These are phyloP conservation scores for Coemansia guatemalensis DNA, from an alignment of 192 early-diverging fungal genomes.

Conservation along the genomic window DNA sequence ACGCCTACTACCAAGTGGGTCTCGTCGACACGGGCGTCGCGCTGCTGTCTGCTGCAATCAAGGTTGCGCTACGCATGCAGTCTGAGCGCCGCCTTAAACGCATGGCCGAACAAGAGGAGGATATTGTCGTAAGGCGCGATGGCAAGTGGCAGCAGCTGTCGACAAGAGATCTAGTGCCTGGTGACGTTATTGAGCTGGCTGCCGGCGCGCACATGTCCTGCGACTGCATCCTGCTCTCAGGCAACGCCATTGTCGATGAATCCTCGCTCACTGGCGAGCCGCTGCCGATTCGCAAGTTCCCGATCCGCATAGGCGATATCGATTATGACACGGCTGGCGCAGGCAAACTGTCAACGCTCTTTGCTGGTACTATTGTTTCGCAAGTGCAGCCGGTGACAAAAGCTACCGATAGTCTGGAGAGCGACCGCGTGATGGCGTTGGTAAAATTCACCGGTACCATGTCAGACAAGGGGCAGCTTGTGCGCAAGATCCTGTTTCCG, in stretches of 20 bases:
- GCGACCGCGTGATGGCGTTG: slow-evolving; percentile 35
- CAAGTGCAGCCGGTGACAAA: slow-evolving; percentile 50
- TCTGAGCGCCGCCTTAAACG: slow-evolving; percentile 58
- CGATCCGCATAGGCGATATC: slow-evolving; percentile 59
- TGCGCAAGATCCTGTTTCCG: slow-evolving; percentile 70
- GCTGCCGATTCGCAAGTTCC: slow-evolving; percentile 72
- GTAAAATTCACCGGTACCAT: slow-evolving; percentile 53
- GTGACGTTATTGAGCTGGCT: slow-evolving; percentile 59
- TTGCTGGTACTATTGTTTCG: slow-evolving; percentile 64
- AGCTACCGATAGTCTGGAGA: slow-evolving; percentile 17
- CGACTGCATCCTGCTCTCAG: slow-evolving; percentile 67
- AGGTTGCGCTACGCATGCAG: slow-evolving; percentile 55
- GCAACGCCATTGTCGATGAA: slow-evolving; percentile 73
- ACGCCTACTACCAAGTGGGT: slow-evolving; percentile 64
- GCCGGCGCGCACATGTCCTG: slow-evolving; percentile 60
- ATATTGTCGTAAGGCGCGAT: slow-evolving; percentile 58
- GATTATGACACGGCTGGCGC: slow-evolving; percentile 39
- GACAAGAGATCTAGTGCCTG: slow-evolving; percentile 63
- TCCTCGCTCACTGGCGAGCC: slow-evolving; percentile 78
- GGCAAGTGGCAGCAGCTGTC: slow-evolving; percentile 58
- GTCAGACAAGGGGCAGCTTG: slow-evolving; percentile 62
- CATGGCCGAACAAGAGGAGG: slow-evolving; percentile 58
- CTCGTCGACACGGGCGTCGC: slow-evolving; percentile 60
- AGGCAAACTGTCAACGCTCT: slow-evolving; percentile 62
- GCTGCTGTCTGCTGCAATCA: slow-evolving; percentile 59